Conservation (phyloP, 1,284 basidiomycete genomes). For the Apiotrichum gamsii region DNA sequence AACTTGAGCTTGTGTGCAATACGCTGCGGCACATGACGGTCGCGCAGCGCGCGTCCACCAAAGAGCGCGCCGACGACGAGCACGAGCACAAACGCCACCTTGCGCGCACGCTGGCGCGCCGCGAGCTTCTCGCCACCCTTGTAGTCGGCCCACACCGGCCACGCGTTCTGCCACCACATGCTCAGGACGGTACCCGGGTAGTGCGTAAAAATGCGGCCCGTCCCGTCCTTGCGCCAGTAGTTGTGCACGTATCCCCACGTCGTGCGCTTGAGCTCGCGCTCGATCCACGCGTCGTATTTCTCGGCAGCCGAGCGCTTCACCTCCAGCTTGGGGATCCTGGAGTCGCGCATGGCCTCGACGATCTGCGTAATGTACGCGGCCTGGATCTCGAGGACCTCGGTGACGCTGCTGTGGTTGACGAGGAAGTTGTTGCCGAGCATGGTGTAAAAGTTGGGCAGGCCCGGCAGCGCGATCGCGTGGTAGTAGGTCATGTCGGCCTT, state of each 20-base stretch:
- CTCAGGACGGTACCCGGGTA: constrained; percentile 12
- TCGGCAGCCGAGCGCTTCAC: constrained; percentile 13
- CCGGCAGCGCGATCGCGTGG: constrained; percentile 15
- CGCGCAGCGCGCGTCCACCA: too few relatives aligned
- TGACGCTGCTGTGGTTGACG: constrained; percentile 18
- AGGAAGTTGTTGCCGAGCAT: constrained; percentile 31
- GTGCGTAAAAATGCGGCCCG: constrained; percentile 17
- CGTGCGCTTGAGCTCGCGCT: constrained; percentile 9
- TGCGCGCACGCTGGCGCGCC: constrained; percentile 5
- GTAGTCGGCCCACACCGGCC: constrained; percentile 16
- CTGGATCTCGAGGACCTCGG: constrained; percentile 15
- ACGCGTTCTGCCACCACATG: constrained; percentile 14
- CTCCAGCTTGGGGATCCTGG: constrained; percentile 13
- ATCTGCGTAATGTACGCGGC: constrained; percentile 14
- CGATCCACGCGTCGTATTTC: constrained; percentile 14
- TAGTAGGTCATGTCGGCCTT: constrained; percentile 8
- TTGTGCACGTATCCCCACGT: constrained; percentile 15
- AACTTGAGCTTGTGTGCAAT: too few relatives aligned
- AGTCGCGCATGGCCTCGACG: constrained; percentile 14
- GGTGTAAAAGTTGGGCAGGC: constrained; percentile 29
- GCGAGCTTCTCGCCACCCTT: constrained; percentile 14
- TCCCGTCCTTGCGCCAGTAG: constrained; percentile 19
- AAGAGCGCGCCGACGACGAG: not conserved
- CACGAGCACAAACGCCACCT: not conserved
- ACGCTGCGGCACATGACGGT: too few relatives aligned